These are phyloP conservation scores for Moricandia arvensis DNA, from an alignment of 345 rosid genomes.

Conservation along the genomic window DNA sequence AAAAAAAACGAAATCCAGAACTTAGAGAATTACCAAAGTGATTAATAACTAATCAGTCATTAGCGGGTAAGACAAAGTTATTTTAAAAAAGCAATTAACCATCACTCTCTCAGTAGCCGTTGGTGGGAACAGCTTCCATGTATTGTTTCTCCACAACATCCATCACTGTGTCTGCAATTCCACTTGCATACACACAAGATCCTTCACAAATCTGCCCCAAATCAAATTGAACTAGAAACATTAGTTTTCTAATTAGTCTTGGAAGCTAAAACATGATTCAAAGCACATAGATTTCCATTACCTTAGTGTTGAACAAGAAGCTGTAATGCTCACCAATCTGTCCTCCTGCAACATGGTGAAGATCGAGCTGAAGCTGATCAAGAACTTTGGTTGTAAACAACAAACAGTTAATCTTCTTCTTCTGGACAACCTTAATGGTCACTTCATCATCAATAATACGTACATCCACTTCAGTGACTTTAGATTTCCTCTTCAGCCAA, in stretches of 20 bases:
- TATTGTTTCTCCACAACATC: slow-evolving; percentile 65
- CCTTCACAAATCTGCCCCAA: slow-evolving; percentile 39
- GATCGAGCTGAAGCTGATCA: slow-evolving; percentile 72
- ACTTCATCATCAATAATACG: slow-evolving; percentile 77
- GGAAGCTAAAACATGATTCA: not conserved
- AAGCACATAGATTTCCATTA: slow-evolving; percentile 17
- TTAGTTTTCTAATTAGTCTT: not conserved
- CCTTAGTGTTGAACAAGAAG: slow-evolving; percentile 85
- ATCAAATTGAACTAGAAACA: not conserved
- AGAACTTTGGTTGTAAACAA: slow-evolving; percentile 65
- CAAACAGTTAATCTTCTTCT: slow-evolving; percentile 75
- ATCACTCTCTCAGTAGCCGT: slow-evolving; percentile 30
- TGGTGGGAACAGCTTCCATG: slow-evolving; percentile 46
- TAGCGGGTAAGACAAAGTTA: slow-evolving; percentile 11
- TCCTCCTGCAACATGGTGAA: slow-evolving; percentile 82
- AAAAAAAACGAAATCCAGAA: not conserved
- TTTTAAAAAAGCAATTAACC: not conserved
- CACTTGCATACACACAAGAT: slow-evolving; percentile 52
- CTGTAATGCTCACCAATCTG: slow-evolving; percentile 72
- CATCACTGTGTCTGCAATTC: slow-evolving; percentile 75
- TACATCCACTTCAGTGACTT: slow-evolving; percentile 74
- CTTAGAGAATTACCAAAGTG: slow-evolving; percentile 17
- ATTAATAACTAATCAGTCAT: slow-evolving; percentile 22
- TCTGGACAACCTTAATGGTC: slow-evolving; percentile 70
- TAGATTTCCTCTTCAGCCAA: slow-evolving; percentile 82